Conservation (phyloP, 176 grass and related monocot genomes). For the Pharus latifolius region DNA sequence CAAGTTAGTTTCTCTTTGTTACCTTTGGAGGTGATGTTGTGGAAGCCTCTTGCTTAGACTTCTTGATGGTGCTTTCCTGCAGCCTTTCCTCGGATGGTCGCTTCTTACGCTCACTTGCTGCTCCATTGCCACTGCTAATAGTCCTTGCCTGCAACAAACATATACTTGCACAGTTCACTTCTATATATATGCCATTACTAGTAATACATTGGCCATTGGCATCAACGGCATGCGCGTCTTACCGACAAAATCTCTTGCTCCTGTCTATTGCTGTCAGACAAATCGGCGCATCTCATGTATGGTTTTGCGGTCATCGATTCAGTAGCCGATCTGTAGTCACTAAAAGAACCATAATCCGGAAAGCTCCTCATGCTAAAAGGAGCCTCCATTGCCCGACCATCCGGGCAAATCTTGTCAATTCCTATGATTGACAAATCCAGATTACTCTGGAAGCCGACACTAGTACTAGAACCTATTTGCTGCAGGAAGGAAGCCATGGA, state of each 20-base stretch:
- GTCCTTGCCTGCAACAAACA: slow-evolving; percentile 29
- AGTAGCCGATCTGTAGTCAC: slow-evolving; percentile 10
- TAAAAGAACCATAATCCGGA: slow-evolving; percentile 28
- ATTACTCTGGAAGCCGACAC: slow-evolving; percentile 19
- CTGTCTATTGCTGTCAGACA: slow-evolving; percentile 26
- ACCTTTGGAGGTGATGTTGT: slow-evolving; percentile 51
- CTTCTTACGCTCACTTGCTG: slow-evolving; percentile 43
- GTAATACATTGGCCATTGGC: background rate
- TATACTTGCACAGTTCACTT: background rate
- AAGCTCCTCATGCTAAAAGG: slow-evolving; percentile 32
- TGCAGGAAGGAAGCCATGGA: slow-evolving; percentile 44
- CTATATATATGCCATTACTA: background rate
- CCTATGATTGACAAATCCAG: slow-evolving; percentile 41
- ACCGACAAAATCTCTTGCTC: slow-evolving; percentile 48
- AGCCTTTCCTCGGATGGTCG: slow-evolving; percentile 30
- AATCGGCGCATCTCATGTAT: slow-evolving; percentile 19
- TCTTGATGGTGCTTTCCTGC: slow-evolving; percentile 31
- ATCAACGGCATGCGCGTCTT: slow-evolving; percentile 13
- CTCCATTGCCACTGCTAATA: slow-evolving; percentile 22
- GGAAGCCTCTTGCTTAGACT: slow-evolving; percentile 40
- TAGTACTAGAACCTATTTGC: slow-evolving; percentile 32
- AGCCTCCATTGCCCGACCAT: background rate
- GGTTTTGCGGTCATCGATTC: slow-evolving; percentile 21
- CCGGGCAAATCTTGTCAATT: slow-evolving; percentile 49
- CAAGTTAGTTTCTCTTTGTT: background rate